These are phyloP conservation scores for Lavandula angustifolia DNA, from an alignment of 257 asterid genomes.

Conservation along the genomic window DNA sequence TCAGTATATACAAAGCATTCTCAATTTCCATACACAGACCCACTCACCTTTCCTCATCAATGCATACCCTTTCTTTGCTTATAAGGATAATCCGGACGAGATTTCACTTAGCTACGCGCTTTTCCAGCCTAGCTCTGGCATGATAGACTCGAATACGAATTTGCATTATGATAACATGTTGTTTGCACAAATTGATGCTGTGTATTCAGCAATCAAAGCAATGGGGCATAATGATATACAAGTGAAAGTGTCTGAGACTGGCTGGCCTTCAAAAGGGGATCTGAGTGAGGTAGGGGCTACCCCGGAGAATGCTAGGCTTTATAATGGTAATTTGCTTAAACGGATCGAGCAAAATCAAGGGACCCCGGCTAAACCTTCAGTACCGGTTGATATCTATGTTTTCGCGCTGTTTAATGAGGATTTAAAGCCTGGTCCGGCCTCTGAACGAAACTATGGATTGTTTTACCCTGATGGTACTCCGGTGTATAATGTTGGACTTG, in stretches of 20 bases:
- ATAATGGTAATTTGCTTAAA: constrained; percentile 66
- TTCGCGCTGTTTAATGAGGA: constrained; percentile 95
- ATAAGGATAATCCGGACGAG: constrained; percentile 60
- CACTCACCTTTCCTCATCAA: constrained; percentile 78
- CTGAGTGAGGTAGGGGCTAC: constrained; percentile 80
- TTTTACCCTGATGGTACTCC: constrained; percentile 83
- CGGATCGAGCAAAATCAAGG: constrained; percentile 64
- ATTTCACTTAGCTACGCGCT: constrained; percentile 68
- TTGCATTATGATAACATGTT: constrained; percentile 89
- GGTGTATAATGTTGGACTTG: constrained; percentile 74
- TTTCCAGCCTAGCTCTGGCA: constrained; percentile 71
- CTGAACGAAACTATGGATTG: constrained; percentile 92
- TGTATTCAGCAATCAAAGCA: constrained; percentile 75
- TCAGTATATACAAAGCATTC: constrained; percentile 54
- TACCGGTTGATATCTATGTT: constrained; percentile 71
- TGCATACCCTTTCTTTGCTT: constrained; percentile 89
- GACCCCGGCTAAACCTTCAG: constrained; percentile 81
- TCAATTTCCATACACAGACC: constrained; percentile 64
- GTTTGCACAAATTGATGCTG: constrained; percentile 91
- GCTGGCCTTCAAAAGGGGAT: constrained; percentile 97
- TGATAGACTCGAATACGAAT: constrained; percentile 54
- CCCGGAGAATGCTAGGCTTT: constrained; percentile 68
- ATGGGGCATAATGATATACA: constrained; percentile 61
- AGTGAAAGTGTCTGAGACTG: constrained; percentile 87
- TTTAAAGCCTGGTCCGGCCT: constrained; percentile 81